A percentile compares a stretch with the other conserved stretches of the same genome.
Evolutionary conservation across 257 asterid species (phyloP).

Genomic region (Primulina huaijiensis): DNA sequence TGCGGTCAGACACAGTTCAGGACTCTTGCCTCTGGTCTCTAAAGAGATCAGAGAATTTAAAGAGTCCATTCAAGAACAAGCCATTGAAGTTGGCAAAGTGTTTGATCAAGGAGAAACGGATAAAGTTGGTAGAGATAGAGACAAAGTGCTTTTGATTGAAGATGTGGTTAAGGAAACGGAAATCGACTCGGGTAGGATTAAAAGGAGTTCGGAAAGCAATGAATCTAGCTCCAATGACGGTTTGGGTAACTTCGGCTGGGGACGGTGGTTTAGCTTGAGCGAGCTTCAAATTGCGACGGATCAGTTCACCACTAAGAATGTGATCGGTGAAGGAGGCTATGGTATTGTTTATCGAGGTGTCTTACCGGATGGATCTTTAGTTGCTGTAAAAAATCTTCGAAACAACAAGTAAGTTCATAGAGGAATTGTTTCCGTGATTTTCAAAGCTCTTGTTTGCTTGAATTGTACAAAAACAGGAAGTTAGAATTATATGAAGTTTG

Average conservation of each 20-base stretch:
- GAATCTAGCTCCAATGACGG: conserved; percentile 38
- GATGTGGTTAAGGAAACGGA: conserved; percentile 39
- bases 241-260: conserved; percentile 43
- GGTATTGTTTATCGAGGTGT: conserved; percentile 31
- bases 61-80: conserved; percentile 36
- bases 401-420: conserved; percentile 22
- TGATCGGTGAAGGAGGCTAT: conserved; percentile 30
- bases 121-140: conserved; percentile 30
- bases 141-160: conserved; percentile 41
- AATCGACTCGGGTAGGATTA: conserved; percentile 37
- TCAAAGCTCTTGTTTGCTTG: not conserved
- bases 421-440: not conserved
- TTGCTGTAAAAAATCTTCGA: conserved; percentile 26
- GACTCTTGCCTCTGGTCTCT: conserved; percentile 55
- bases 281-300: conserved; percentile 24
- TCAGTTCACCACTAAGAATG: conserved; percentile 22
- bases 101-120: conserved; percentile 8
- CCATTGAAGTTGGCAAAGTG: conserved; percentile 14
- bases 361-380: conserved; percentile 24
- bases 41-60: conserved; percentile 33
- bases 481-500: not conserved
- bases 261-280: conserved; percentile 30
- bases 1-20: conserved; percentile 41
- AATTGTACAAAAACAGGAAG: not conserved
- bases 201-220: conserved; percentile 48